phyloP scores from a whole-genome alignment of 1,284 basidiomycete species.

The Laetiporus sulphureus region DNA sequence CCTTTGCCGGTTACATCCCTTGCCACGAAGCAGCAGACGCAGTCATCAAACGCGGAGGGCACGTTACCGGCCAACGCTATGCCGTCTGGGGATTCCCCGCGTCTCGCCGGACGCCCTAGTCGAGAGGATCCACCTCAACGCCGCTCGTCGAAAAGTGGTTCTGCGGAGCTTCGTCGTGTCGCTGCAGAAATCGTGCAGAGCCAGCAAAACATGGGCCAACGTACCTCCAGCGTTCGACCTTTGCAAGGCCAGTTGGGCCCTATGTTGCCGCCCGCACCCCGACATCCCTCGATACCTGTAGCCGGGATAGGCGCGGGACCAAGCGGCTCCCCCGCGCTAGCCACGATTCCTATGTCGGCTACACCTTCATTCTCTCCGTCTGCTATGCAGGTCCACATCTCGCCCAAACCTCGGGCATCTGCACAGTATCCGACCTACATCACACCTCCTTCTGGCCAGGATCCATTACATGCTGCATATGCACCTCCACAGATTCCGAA shows the following conservation, averaged over 20 bases:
- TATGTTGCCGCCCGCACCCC: conserved; percentile 33
- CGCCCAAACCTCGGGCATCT: conserved; percentile 58
- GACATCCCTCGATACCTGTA: conserved; percentile 37
- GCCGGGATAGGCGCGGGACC: conserved; percentile 32
- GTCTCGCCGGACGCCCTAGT: conserved; percentile 11
- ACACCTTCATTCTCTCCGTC: conserved; percentile 45
- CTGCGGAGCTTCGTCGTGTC: conserved; percentile 7
- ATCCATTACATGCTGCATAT: conserved; percentile 53
- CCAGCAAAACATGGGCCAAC: conserved; percentile 25
- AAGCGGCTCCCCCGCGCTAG: conserved; percentile 22
- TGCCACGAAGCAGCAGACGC: conserved; percentile 9
- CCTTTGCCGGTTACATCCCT: conserved; percentile 3
- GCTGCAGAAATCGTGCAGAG: conserved; percentile 11
- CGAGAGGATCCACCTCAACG: conserved; percentile 10
- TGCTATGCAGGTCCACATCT: conserved; percentile 43
- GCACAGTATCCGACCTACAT: conserved; percentile 73
- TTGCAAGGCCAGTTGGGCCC: conserved; percentile 21
- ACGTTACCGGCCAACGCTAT: conserved; percentile 6
- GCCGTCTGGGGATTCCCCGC: conserved; percentile 9
- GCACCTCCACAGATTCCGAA: conserved; percentile 44
- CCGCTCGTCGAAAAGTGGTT: conserved; percentile 11
- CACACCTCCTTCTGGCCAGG: conserved; percentile 47
- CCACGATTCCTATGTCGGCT: conserved; percentile 47
- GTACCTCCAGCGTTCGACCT: conserved; percentile 15
- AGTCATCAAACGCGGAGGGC: conserved; percentile 14